phyloP scores from a whole-genome alignment of 225 moss, liverwort and hornwort genomes.

The Physcomitrium patens region DNA sequence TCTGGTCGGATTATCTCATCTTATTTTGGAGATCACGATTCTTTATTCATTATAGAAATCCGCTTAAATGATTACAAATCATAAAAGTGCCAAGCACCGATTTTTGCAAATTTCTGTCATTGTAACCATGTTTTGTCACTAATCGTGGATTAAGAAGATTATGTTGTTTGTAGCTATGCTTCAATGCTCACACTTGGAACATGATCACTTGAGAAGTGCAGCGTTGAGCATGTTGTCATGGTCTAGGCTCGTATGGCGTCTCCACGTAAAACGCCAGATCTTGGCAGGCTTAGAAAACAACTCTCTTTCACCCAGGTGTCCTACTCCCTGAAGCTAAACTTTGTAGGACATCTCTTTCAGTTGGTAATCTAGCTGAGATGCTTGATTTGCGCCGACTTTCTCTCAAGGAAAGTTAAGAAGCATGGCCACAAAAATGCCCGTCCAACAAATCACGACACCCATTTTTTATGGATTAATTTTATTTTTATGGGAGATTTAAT shows the following conservation, averaged over 20 bases:
- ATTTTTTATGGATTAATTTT: no score
- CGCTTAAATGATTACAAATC: slow-evolving; percentile 5
- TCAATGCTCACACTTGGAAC: slow-evolving; percentile 26
- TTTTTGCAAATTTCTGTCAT: neutral
- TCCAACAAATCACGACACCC: no score
- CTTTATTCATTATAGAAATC: slow-evolving; percentile 9
- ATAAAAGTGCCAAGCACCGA: neutral
- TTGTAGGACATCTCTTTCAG: slow-evolving; percentile 86
- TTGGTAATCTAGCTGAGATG: slow-evolving; percentile 78
- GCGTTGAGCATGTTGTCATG: slow-evolving; percentile 98
- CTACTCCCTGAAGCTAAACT: slow-evolving; percentile 93
- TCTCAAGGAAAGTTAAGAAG: slow-evolving; percentile 52
- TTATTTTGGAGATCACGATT: slow-evolving; percentile 1
- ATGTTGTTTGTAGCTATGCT: slow-evolving; percentile 23
- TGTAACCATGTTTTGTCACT: neutral
- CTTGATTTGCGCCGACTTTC: slow-evolving; percentile 48
- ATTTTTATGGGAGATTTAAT: no score
- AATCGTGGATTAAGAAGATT: neutral
- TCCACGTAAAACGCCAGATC: slow-evolving; percentile 57
- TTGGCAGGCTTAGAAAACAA: slow-evolving; percentile 64
- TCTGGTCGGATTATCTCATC: slow-evolving; percentile 6
- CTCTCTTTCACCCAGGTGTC: slow-evolving; percentile 85
- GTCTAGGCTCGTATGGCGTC: slow-evolving; percentile 96
- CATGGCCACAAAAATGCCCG: no score
- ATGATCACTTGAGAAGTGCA: slow-evolving; percentile 75